Evolutionary conservation across 2,329 filamentous ascomycete genomes (phyloP).

Genomic region (Neoarthrinium moseri): DNA sequence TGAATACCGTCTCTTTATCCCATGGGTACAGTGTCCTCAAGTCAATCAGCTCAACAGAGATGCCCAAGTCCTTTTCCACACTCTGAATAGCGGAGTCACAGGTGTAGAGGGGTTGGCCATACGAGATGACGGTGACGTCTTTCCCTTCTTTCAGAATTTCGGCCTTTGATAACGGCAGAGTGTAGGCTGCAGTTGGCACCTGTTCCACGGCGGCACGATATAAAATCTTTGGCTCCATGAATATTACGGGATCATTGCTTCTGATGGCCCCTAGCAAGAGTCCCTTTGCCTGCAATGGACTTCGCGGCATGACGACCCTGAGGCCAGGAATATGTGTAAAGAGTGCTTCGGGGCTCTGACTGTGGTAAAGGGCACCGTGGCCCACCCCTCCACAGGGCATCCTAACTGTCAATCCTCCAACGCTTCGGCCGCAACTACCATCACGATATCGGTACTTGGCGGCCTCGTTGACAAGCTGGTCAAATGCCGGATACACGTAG

Average conservation of each 20-base stretch:
- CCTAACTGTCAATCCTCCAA: conserved; percentile 78
- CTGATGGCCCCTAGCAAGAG: conserved; percentile 74
- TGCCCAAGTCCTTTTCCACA: conserved; percentile 72
- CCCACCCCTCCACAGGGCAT: conserved; percentile 92
- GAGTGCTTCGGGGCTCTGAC: conserved; percentile 83
- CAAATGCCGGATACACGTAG: conserved; percentile 90
- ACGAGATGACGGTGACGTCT: conserved; percentile 81
- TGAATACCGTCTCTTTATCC: conserved; percentile 78
- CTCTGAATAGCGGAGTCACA: conserved; percentile 75
- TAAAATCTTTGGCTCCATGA: conserved; percentile 92
- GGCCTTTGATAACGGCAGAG: conserved; percentile 81
- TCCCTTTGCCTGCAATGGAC: conserved; percentile 85
- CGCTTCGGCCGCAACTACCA: conserved; percentile 54
- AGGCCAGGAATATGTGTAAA: conserved; percentile 88
- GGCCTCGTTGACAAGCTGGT: conserved; percentile 91
- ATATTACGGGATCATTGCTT: conserved; percentile 83
- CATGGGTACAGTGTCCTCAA: conserved; percentile 87
- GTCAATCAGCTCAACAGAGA: conserved; percentile 83
- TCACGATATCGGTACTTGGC: conserved; percentile 84
- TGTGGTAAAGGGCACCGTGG: conserved; percentile 85
- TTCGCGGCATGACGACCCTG: conserved; percentile 81
- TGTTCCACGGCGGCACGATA: conserved; percentile 92
- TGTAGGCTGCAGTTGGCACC: conserved; percentile 77
- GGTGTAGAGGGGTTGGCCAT: conserved; percentile 85
- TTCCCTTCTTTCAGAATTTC: conserved; percentile 79